phyloP scores from a whole-genome alignment of 2,329 filamentous ascomycete genomes.

The Torrubiellomyces zombiae region DNA sequence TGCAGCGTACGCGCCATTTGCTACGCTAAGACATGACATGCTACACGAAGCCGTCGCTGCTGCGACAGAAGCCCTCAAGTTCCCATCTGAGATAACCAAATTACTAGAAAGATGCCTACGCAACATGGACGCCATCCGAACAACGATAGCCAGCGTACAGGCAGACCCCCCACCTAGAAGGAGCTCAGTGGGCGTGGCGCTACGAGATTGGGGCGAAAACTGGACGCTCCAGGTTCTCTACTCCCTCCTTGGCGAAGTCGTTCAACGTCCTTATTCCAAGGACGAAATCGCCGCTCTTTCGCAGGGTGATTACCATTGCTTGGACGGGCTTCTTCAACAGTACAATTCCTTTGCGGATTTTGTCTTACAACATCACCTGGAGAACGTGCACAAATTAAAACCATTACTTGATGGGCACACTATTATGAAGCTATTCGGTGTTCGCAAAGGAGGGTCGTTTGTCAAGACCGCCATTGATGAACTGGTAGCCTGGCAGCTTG shows the following conservation, averaged over 20 bases:
- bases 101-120: conserved; percentile 4
- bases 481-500: conserved; percentile 6
- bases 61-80: conserved; percentile 3
- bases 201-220: conserved; percentile 6
- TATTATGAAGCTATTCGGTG: conserved; percentile 5
- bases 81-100: conserved; percentile 3
- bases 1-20: conserved; percentile 6
- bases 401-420: conserved; percentile 5
- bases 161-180: no score
- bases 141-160: no score
- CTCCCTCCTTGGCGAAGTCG: conserved; percentile 3
- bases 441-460: conserved; percentile 4
- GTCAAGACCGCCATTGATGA: conserved; percentile 3
- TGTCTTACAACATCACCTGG: conserved; percentile 2
- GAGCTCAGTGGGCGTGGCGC: conserved; percentile 6
- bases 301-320: not conserved
- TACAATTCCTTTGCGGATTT: conserved; percentile 4
- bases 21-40: conserved; percentile 3
- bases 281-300: no score
- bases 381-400: conserved; percentile 2
- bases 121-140: conserved; percentile 5
- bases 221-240: conserved; percentile 6
- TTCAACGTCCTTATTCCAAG: not conserved
- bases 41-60: conserved; percentile 5
- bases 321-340: not conserved